These are phyloP conservation scores for Alternaria viburni DNA, from an alignment of 2,329 filamentous ascomycete species.

Conservation along the genomic window DNA sequence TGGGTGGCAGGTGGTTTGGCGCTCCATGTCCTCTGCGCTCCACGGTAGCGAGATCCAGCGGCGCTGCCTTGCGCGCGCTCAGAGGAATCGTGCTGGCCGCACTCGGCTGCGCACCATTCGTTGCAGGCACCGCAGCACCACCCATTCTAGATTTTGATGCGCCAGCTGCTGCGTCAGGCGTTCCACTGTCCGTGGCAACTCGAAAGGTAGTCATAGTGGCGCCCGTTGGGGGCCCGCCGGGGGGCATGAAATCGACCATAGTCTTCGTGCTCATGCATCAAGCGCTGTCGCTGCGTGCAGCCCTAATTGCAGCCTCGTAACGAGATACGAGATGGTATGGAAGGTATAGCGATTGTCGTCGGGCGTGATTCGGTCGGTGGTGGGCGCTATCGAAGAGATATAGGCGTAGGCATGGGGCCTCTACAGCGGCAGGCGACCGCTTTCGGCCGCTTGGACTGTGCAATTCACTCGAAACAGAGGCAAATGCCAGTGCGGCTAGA, in stretches of 20 bases:
- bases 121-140: slow-evolving; percentile 26
- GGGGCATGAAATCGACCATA: slow-evolving; percentile 48
- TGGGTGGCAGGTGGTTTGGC: slow-evolving; percentile 75
- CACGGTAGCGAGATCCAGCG: slow-evolving; percentile 86
- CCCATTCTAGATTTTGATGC: slow-evolving; percentile 42
- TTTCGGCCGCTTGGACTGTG: slow-evolving; percentile 16
- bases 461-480: background rate
- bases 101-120: slow-evolving; percentile 46
- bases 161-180: slow-evolving; percentile 26
- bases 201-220: slow-evolving; percentile 48
- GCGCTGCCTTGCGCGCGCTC: slow-evolving; percentile 68
- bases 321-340: slow-evolving; percentile 5
- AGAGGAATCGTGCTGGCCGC: slow-evolving; percentile 60
- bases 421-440: slow-evolving; percentile 31
- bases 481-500: background rate
- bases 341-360: slow-evolving; percentile 7
- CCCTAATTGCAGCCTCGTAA: slow-evolving; percentile 16
- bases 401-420: slow-evolving; percentile 43
- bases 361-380: slow-evolving; percentile 18
- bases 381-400: slow-evolving; percentile 36
- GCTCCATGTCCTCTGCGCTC: slow-evolving; percentile 87
- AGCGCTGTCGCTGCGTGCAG: slow-evolving; percentile 20
- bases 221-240: slow-evolving; percentile 39
- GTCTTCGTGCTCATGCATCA: slow-evolving; percentile 33
- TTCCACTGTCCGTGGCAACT: slow-evolving; percentile 41